These are phyloP conservation scores for Xylariales sp. DNA, from an alignment of 2,329 filamentous ascomycete genomes.

Conservation along the genomic window DNA sequence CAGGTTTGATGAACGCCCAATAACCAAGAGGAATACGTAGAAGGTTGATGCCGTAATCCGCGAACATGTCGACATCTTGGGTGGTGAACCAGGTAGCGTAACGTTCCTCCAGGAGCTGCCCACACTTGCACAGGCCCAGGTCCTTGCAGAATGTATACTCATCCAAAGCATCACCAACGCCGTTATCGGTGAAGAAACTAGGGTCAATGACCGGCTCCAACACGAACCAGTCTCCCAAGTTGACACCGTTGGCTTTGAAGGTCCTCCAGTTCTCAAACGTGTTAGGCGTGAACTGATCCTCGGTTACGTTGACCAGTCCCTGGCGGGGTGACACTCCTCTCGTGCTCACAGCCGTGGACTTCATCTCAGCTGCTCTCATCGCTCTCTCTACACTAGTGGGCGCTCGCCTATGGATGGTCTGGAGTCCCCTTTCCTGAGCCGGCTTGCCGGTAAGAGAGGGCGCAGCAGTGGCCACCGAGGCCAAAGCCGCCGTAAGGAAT, in stretches of 20 bases:
- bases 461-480: too few species aligned
- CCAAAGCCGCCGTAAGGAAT: too few species aligned
- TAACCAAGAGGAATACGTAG: constrained; percentile 56
- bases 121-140: constrained; percentile 37
- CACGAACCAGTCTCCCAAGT: constrained; percentile 16
- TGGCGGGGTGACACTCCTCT: too few species aligned
- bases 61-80: constrained; percentile 52
- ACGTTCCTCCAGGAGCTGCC: constrained; percentile 38
- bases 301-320: too few species aligned
- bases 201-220: constrained; percentile 64
- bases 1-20: constrained; percentile 51
- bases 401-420: too few species aligned
- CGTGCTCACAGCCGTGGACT: too few species aligned
- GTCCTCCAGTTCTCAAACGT: not conserved
- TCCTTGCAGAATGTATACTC: constrained; percentile 47
- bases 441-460: too few species aligned
- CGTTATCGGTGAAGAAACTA: constrained; percentile 60
- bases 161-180: constrained; percentile 41
- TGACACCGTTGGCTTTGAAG: constrained; percentile 14
- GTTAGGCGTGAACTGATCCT: too few species aligned
- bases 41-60: constrained; percentile 51
- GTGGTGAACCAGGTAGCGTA: constrained; percentile 47
- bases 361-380: too few species aligned
- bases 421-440: too few species aligned
- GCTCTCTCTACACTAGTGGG: too few species aligned